Base-by-base conservation (phyloP, 208 protist genomes). In the Wallacemonas sp. region DNA sequence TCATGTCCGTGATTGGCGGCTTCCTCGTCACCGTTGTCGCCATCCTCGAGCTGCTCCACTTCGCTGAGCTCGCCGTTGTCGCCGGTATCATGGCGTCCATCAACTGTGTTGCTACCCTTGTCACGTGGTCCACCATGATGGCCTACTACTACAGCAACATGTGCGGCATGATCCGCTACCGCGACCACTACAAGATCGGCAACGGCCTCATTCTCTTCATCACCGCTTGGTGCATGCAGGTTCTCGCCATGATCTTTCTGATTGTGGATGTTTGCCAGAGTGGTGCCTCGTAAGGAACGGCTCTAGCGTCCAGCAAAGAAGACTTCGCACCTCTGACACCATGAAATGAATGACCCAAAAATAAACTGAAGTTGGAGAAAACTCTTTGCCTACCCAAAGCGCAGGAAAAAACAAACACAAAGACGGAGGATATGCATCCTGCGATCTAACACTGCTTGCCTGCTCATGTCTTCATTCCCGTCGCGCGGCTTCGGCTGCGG, bases 1-100 rank as follows among this genome's bases (percentile, higher is more conserved):
- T 86, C 62, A 86, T 86, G 79, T 86, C 67, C 70, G 70, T 86
- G 64, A 86, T 86, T 32, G 79, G 79, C 54, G 75, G 75, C 45
- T 78, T 81, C 72, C 67, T 86, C 45, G 81, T 72, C 46, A 68
- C 66, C 49, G 23, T n/a, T 16, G 70, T 74, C 1, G 70, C 67
- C 16, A 44, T 86, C 22, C 76, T 86, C 23, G 72, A 86, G 72
- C 65, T 86, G 29, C 72, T 79, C 63, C 71, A 79, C 70, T 81
- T 73, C 46, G 79, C 79, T 52, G 79, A 86, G 67, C 71, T 86
- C 3, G 79, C 79, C 64, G 72, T 86, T 41, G 79, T 86, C 20
- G 79, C 79, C 8, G 61, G 66, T 57, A 86, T 86, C 50, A 86
- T 86, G 62, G 74, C 71, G 18, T 75, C 46, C 52, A 86, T 86